Conservation (phyloP, 345 rosid genomes). For the Trapa bicornis region DNA sequence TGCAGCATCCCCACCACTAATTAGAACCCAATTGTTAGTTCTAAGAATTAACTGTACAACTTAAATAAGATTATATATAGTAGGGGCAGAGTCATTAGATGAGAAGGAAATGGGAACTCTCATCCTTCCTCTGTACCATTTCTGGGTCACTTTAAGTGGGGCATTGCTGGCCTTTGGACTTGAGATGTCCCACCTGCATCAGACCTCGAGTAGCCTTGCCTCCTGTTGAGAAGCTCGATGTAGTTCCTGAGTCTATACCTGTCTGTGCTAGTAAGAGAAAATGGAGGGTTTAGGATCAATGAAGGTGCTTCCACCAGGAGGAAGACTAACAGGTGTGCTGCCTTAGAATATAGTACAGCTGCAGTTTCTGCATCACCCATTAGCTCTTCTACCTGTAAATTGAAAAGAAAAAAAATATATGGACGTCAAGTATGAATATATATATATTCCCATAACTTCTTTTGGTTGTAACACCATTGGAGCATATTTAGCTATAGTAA, state of each 20-base stretch:
- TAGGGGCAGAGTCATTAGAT: background rate
- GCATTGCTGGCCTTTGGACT: slow-evolving; percentile 30
- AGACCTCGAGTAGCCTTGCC: slow-evolving; percentile 47
- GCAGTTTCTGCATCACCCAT: slow-evolving; percentile 66
- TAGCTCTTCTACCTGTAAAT: slow-evolving; percentile 55
- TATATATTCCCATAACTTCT: too few relatives aligned
- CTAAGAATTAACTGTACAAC: background rate
- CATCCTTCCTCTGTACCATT: background rate
- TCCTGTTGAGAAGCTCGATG: slow-evolving; percentile 54
- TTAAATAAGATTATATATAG: background rate
- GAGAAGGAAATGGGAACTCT: background rate
- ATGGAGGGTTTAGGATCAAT: slow-evolving; percentile 71
- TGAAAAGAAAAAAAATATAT: too few relatives aligned
- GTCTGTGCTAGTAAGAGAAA: slow-evolving; percentile 81
- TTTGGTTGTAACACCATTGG: too few relatives aligned
- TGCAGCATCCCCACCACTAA: background rate
- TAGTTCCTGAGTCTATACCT: slow-evolving; percentile 53
- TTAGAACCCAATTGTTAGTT: background rate
- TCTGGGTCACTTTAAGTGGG: background rate
- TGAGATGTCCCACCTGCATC: slow-evolving; percentile 42
- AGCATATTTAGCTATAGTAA: too few relatives aligned
- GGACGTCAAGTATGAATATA: too few relatives aligned
- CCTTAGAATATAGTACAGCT: slow-evolving; percentile 47
- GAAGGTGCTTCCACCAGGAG: slow-evolving; percentile 88
- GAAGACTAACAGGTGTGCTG: slow-evolving; percentile 56